Evolutionary conservation across 2,329 filamentous ascomycete genomes (phyloP).

Genomic region (Penicillium corylophilum): DNA sequence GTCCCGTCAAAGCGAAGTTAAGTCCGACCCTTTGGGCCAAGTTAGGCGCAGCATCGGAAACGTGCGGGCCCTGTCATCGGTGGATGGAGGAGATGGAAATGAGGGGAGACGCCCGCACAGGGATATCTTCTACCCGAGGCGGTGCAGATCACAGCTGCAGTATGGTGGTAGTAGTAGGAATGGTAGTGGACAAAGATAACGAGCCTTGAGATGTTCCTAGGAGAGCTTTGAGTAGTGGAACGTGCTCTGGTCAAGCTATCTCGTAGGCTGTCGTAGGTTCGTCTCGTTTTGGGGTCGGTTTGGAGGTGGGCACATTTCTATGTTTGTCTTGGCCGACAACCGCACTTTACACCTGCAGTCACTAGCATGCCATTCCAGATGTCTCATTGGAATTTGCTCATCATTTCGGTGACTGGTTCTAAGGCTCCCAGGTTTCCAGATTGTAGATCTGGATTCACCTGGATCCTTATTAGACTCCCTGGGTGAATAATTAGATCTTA

Average conservation of each 20-base stretch:
- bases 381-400: too few relatives aligned
- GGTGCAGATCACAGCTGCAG: slow-evolving; percentile 1
- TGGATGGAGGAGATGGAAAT: slow-evolving; percentile 14
- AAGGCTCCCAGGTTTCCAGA: background rate
- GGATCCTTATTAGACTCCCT: background rate
- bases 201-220: background rate
- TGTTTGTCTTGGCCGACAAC: background rate
- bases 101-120: slow-evolving; percentile 2
- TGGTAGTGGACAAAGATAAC: background rate
- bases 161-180: background rate
- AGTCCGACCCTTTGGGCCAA: slow-evolving; percentile 5
- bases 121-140: slow-evolving; percentile 3
- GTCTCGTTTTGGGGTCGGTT: background rate
- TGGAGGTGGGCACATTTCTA: background rate
- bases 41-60: slow-evolving; percentile 14
- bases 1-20: slow-evolving; percentile 2
- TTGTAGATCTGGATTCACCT: background rate
- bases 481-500: background rate
- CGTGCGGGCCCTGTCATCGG: slow-evolving; percentile 18
- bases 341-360: background rate
- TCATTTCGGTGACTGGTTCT: too few relatives aligned
- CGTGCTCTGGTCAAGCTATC: background rate
- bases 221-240: background rate
- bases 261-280: background rate
- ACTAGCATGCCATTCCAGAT: background rate